Conservation (phyloP, 345 rosid species). For the Eutrema heterophyllum region DNA sequence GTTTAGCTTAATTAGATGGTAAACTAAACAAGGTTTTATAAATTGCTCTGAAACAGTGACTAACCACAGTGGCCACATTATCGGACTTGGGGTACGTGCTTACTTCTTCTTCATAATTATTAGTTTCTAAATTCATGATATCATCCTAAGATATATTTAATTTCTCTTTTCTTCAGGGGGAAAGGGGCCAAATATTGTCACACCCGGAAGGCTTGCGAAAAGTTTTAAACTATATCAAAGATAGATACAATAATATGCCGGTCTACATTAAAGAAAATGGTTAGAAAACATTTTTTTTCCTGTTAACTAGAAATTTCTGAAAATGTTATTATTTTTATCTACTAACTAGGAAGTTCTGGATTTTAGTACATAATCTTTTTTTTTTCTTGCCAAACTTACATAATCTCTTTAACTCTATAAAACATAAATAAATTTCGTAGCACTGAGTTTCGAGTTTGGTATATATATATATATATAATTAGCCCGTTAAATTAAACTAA, state of each 20-base stretch:
- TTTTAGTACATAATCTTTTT: neutral
- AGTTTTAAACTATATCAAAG: constrained; percentile 28
- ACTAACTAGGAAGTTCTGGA: neutral
- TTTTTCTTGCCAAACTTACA: neutral
- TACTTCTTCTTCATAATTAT: neutral
- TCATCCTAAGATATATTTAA: neutral
- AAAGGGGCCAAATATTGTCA: constrained; percentile 10
- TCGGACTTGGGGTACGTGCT: constrained; percentile 27
- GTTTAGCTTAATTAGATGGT: neutral
- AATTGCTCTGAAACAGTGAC: constrained; percentile 19
- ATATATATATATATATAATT: too few relatives aligned
- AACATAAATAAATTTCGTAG: too few relatives aligned
- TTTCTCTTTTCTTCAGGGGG: constrained; percentile 6
- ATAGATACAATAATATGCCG: constrained; percentile 29
- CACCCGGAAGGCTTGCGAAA: constrained; percentile 30
- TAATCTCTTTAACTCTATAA: neutral
- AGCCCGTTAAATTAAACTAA: neutral
- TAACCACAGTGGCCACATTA: constrained; percentile 28
- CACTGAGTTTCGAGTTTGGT: too few relatives aligned
- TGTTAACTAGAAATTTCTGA: neutral
- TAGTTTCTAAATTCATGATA: neutral
- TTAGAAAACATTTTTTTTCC: neutral
- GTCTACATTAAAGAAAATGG: constrained; percentile 35
- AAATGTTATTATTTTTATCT: neutral
- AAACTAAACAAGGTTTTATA: constrained; percentile 1